phyloP scores from a whole-genome alignment of 176 grass and related monocot genomes.

The Panicum miliaceum region DNA sequence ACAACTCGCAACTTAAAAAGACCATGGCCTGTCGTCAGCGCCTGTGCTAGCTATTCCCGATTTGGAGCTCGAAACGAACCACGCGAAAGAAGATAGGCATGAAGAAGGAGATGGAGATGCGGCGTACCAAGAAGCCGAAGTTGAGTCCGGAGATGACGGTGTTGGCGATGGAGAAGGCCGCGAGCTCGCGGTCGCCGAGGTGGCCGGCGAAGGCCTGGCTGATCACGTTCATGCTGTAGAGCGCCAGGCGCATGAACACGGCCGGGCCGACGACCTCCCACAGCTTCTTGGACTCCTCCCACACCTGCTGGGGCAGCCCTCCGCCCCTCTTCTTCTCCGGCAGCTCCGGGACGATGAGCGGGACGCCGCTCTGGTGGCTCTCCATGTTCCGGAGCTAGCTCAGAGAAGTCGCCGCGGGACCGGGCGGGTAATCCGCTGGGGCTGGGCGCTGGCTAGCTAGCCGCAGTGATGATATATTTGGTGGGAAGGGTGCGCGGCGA shows the following conservation, averaged over 20 bases:
- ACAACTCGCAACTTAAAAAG: background rate
- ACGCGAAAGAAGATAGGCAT: background rate
- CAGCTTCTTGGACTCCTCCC: conserved; percentile 45
- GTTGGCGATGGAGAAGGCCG: conserved; percentile 51
- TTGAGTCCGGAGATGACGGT: conserved; percentile 44
- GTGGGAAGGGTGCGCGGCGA: background rate
- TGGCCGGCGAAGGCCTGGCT: conserved; percentile 60
- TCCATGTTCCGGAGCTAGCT: background rate
- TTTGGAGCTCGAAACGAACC: no score
- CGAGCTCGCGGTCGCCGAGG: conserved; percentile 65
- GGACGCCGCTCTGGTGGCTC: background rate
- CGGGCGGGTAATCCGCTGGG: no score
- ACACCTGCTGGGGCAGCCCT: background rate
- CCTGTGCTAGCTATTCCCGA: no score
- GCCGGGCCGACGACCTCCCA: conserved; percentile 36
- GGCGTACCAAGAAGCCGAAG: conserved; percentile 49
- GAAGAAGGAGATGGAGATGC: background rate
- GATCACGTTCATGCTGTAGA: conserved; percentile 41
- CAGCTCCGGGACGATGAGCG: conserved; percentile 11
- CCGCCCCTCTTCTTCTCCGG: background rate
- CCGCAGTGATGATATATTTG: background rate
- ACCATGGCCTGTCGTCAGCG: background rate
- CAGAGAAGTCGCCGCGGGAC: background rate
- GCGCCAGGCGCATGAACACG: conserved; percentile 1
- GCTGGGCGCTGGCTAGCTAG: background rate